Evolutionary conservation across 2,329 filamentous ascomycete genomes (phyloP).

Genomic region (Fusarium zealandicum): DNA sequence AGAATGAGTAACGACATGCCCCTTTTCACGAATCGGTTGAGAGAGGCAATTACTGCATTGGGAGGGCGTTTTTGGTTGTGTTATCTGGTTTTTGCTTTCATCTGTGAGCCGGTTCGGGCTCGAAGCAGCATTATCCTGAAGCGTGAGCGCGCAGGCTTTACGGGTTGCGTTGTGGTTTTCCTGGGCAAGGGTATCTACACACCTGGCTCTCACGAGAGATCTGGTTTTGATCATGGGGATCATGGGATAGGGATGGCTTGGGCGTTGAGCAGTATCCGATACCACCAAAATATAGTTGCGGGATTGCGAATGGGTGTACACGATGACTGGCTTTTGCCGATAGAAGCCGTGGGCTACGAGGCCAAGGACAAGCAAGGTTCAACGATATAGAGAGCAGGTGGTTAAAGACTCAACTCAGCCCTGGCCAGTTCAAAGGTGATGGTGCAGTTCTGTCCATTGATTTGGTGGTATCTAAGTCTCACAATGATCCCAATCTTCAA

Average conservation of each 20-base stretch:
- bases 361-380: slow-evolving; percentile 5
- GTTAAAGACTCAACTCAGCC: slow-evolving; percentile 3
- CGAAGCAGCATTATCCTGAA: slow-evolving; percentile 24
- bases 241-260: slow-evolving; percentile 22
- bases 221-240: slow-evolving; percentile 29
- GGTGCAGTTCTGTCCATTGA: slow-evolving; percentile 16
- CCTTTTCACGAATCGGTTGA: slow-evolving; percentile 12
- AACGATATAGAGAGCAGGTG: slow-evolving; percentile 21
- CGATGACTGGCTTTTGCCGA: slow-evolving; percentile 7
- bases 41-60: slow-evolving; percentile 29
- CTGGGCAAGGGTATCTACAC: slow-evolving; percentile 20
- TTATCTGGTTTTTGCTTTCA: slow-evolving; percentile 39
- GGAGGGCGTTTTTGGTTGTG: slow-evolving; percentile 34
- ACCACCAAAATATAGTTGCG: slow-evolving; percentile 33
- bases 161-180: slow-evolving; percentile 24
- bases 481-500: slow-evolving; percentile 27
- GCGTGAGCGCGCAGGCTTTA: slow-evolving; percentile 26
- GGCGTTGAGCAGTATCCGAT: slow-evolving; percentile 30
- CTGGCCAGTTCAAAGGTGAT: background rate
- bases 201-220: slow-evolving; percentile 44
- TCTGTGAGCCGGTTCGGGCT: slow-evolving; percentile 38
- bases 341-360: background rate
- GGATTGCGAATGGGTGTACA: slow-evolving; percentile 18
- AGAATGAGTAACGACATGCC: slow-evolving; percentile 46
- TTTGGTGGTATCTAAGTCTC: slow-evolving; percentile 39